phyloP scores from a whole-genome alignment of 371 early-diverging fungal species.

The Dichotomocladium elegans region DNA sequence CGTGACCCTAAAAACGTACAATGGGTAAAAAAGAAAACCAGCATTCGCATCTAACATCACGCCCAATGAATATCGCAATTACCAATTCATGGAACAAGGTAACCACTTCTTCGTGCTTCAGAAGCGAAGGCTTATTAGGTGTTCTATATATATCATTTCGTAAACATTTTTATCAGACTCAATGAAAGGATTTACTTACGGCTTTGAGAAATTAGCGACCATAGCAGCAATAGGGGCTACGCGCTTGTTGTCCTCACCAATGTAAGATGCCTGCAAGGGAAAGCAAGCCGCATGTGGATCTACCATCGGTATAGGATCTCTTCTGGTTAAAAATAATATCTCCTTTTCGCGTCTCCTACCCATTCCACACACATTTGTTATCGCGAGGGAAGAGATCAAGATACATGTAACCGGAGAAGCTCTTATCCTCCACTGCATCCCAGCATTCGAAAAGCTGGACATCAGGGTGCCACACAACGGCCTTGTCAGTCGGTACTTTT shows the following conservation, averaged over 20 bases:
- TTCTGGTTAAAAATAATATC: not conserved
- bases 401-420: slow-evolving; percentile 73
- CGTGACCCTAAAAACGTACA: slow-evolving; percentile 70
- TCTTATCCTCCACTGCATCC: slow-evolving; percentile 52
- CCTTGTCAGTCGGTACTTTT: slow-evolving; percentile 51
- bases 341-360: not conserved
- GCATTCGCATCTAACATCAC: not conserved
- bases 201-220: slow-evolving; percentile 82
- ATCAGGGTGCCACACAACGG: slow-evolving; percentile 68
- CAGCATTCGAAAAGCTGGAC: slow-evolving; percentile 67
- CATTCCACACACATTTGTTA: slow-evolving; percentile 64
- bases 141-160: slow-evolving; percentile 32
- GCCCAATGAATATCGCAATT: not conserved
- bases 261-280: slow-evolving; percentile 63
- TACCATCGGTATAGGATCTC: slow-evolving; percentile 19
- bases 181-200: slow-evolving; percentile 27
- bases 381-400: slow-evolving; percentile 79
- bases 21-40: slow-evolving; percentile 5
- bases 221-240: slow-evolving; percentile 75
- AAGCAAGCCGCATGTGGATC: slow-evolving; percentile 74
- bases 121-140: slow-evolving; percentile 65
- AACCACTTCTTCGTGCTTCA: slow-evolving; percentile 81
- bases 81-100: slow-evolving; percentile 77
- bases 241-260: slow-evolving; percentile 41
- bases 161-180: not conserved